A percentile compares a stretch with the other conserved stretches of the same genome.
Conservation (phyloP, 2,329 filamentous ascomycete species). For the Emydomyces testavorans region DNA sequence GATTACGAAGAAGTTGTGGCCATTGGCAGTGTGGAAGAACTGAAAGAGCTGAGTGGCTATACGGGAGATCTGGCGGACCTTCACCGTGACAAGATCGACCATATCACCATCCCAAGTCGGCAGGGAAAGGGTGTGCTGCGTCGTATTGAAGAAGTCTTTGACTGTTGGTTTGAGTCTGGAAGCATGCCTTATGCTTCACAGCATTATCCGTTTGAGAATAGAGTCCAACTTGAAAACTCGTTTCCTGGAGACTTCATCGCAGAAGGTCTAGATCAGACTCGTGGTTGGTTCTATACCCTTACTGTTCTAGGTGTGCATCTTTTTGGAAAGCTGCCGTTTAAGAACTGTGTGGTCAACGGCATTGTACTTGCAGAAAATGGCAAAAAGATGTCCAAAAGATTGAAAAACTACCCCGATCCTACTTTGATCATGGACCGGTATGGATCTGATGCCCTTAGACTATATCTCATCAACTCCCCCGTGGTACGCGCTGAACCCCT, state of each 20-base stretch:
- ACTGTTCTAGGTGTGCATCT: slow-evolving; percentile 79
- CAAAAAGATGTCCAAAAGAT: slow-evolving; percentile 96
- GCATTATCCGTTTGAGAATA: slow-evolving; percentile 87
- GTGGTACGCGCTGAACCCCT: slow-evolving; percentile 86
- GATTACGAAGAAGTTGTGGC: slow-evolving; percentile 80
- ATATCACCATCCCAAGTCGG: slow-evolving; percentile 87
- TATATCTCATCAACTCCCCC: slow-evolving; percentile 96
- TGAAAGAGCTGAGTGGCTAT: slow-evolving; percentile 78
- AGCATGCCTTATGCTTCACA: slow-evolving; percentile 88
- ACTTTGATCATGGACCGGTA: slow-evolving; percentile 71
- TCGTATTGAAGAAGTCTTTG: slow-evolving; percentile 79
- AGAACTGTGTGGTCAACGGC: slow-evolving; percentile 93
- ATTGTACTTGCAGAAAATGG: slow-evolving; percentile 89
- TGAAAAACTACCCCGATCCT: slow-evolving; percentile 94
- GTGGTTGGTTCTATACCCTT: slow-evolving; percentile 94
- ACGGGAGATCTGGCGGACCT: slow-evolving; percentile 72
- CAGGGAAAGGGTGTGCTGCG: slow-evolving; percentile 72
- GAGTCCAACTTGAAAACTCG: slow-evolving; percentile 63
- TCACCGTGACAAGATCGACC: slow-evolving; percentile 84
- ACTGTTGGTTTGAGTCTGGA: slow-evolving; percentile 95
- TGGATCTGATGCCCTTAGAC: slow-evolving; percentile 78
- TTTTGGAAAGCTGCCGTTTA: slow-evolving; percentile 74
- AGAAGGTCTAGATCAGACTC: slow-evolving; percentile 83
- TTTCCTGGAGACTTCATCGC: slow-evolving; percentile 94
- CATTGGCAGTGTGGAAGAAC: slow-evolving; percentile 70